Conservation (phyloP, 2,329 filamentous ascomycete genomes). For the Raffaelea arxii region DNA sequence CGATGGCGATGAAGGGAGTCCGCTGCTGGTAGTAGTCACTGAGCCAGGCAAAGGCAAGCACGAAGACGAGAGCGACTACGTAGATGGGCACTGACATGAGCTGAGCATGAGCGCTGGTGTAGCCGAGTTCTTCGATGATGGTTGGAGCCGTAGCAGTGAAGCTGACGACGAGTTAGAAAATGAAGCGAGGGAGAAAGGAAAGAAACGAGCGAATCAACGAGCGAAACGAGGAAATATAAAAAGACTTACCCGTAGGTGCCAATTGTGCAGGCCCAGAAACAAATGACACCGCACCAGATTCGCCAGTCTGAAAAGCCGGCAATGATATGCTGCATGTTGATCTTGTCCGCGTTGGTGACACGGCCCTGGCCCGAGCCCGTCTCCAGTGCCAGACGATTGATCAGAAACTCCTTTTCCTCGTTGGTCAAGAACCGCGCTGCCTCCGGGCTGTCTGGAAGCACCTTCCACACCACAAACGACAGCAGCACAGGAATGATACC, state of each 20-base stretch:
- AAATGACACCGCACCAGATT: constrained; percentile 10
- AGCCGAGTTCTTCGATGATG: constrained; percentile 29
- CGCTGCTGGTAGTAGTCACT: constrained; percentile 2
- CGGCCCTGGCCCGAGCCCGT: constrained; percentile 8
- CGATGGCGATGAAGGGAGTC: constrained; percentile 2
- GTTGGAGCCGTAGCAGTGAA: constrained; percentile 25
- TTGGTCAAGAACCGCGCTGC: constrained; percentile 22
- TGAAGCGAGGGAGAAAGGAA: not conserved
- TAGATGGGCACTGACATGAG: constrained; percentile 10
- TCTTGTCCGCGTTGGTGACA: constrained; percentile 7
- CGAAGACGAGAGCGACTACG: constrained; percentile 19
- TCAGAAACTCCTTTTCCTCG: constrained; percentile 23
- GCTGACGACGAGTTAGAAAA: not conserved
- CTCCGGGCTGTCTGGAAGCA: constrained; percentile 23
- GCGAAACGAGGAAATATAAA: too few relatives aligned
- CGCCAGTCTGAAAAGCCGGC: constrained; percentile 9
- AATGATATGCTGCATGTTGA: constrained; percentile 7
- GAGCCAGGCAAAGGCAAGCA: constrained; percentile 4
- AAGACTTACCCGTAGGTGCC: constrained; percentile 7
- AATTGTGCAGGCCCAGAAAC: constrained; percentile 9
- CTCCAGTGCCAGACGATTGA: constrained; percentile 21
- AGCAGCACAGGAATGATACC: constrained; percentile 16
- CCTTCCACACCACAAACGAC: constrained; percentile 10
- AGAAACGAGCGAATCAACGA: not conserved
- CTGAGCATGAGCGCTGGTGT: constrained; percentile 13